These are phyloP conservation scores for Plasmodium billcollinsi DNA, from an alignment of 169 alveolate species.

Conservation along the genomic window DNA sequence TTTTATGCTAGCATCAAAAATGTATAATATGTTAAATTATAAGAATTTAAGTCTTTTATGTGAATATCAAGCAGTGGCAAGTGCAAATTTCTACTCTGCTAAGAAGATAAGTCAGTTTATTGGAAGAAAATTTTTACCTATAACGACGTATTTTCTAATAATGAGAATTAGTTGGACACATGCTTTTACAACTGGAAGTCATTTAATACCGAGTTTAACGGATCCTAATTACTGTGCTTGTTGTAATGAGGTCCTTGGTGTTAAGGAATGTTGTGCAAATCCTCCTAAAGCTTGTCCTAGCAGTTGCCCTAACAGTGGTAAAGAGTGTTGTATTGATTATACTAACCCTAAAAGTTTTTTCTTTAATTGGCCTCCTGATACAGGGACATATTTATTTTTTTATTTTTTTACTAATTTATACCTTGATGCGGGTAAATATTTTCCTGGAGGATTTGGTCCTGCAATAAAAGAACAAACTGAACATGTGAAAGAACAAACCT, in stretches of 20 bases:
- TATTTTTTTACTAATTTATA: too few species aligned
- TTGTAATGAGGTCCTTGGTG: too few species aligned
- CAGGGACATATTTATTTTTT: too few species aligned
- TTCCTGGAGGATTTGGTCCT: not conserved
- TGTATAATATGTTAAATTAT: slow-evolving; percentile 11
- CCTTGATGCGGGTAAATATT: not conserved
- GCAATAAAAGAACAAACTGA: not conserved
- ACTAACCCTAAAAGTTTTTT: too few species aligned
- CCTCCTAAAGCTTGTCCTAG: too few species aligned
- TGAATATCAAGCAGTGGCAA: slow-evolving; percentile 45
- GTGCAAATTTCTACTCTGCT: not conserved
- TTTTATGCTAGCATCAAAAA: not conserved
- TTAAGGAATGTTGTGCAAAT: too few species aligned
- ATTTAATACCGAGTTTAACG: too few species aligned
- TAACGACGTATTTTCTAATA: not conserved
- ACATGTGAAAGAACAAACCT: too few species aligned
- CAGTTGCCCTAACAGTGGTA: too few species aligned
- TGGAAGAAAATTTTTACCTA: slow-evolving; percentile 28
- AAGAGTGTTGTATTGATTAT: too few species aligned
- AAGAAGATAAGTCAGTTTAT: slow-evolving; percentile 2
- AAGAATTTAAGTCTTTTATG: slow-evolving; percentile 52
- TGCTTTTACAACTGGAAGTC: not conserved
- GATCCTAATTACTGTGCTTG: too few species aligned
- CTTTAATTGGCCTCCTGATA: too few species aligned
- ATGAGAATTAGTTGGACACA: not conserved